A percentile compares a stretch with the other conserved stretches of the same genome.
Conservation (phyloP, 2,329 filamentous ascomycete species). For the Paecilomyces formosus region DNA sequence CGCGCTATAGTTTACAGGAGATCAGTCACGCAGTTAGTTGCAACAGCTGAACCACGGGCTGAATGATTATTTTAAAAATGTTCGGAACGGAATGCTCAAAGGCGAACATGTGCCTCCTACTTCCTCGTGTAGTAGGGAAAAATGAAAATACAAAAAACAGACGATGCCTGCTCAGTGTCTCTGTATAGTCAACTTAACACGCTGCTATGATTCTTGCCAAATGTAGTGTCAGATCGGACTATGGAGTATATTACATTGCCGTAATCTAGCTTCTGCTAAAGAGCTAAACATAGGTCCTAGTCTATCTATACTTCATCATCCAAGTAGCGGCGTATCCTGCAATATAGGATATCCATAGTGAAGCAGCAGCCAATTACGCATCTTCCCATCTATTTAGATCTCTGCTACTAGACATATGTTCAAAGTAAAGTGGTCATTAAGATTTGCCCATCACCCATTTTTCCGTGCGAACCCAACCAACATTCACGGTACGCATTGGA, state of each 20-base stretch:
- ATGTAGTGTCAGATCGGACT: not conserved
- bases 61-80: constrained; percentile 27
- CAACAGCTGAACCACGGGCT: constrained; percentile 24
- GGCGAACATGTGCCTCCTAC: not conserved
- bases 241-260: not conserved
- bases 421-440: not conserved
- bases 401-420: not conserved
- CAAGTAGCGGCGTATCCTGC: not conserved
- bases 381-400: not conserved
- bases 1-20: constrained; percentile 32
- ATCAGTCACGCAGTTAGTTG: constrained; percentile 25
- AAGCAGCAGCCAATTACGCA: not conserved
- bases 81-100: not conserved
- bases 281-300: not conserved
- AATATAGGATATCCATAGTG: not conserved
- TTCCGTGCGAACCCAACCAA: not conserved
- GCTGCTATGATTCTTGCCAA: not conserved
- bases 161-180: not conserved
- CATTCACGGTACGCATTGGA: not conserved
- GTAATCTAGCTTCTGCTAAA: not conserved
- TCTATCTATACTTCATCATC: not conserved
- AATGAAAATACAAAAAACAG: not conserved
- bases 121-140: not conserved
- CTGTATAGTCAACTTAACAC: not conserved
- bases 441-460: not conserved